Evolutionary conservation across 306 rosid genomes (phyloP).

Genomic region (Ammopiptanthus mongolicus): DNA sequence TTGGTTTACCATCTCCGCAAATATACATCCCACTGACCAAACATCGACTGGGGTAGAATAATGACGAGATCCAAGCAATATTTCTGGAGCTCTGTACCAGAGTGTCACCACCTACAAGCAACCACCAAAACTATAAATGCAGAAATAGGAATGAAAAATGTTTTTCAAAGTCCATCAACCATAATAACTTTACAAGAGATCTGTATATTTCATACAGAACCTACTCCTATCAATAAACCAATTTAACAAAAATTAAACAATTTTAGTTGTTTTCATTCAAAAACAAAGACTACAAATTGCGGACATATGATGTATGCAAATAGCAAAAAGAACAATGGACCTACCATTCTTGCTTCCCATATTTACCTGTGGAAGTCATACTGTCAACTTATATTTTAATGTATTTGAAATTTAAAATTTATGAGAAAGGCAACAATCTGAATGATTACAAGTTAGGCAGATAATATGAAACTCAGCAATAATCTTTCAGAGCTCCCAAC

Average conservation of each 20-base stretch:
- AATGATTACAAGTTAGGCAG: conserved; percentile 31
- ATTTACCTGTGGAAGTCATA: neutral
- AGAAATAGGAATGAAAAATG: neutral
- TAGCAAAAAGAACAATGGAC: conserved; percentile 1
- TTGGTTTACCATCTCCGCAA: conserved; percentile 96
- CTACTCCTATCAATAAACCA: conserved; percentile 48
- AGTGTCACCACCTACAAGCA: conserved; percentile 85
- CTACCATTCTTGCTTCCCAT: conserved; percentile 23
- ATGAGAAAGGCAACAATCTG: neutral
- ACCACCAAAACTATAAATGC: conserved; percentile 17
- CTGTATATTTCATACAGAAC: neutral
- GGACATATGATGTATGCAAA: neutral
- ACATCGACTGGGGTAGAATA: conserved; percentile 97
- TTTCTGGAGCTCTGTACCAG: conserved; percentile 99
- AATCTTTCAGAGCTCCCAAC: neutral
- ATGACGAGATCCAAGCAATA: conserved; percentile 95
- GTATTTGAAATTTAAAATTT: neutral
- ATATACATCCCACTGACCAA: conserved; percentile 99
- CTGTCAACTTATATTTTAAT: neutral
- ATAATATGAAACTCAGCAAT: conserved; percentile 25
- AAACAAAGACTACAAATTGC: conserved; percentile 30
- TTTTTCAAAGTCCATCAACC: neutral
- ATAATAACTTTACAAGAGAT: neutral
- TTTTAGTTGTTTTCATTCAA: conserved; percentile 48
- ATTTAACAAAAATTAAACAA: conserved; percentile 20